These are phyloP conservation scores for Pugionium cornutum DNA, from an alignment of 345 rosid species.

Conservation along the genomic window DNA sequence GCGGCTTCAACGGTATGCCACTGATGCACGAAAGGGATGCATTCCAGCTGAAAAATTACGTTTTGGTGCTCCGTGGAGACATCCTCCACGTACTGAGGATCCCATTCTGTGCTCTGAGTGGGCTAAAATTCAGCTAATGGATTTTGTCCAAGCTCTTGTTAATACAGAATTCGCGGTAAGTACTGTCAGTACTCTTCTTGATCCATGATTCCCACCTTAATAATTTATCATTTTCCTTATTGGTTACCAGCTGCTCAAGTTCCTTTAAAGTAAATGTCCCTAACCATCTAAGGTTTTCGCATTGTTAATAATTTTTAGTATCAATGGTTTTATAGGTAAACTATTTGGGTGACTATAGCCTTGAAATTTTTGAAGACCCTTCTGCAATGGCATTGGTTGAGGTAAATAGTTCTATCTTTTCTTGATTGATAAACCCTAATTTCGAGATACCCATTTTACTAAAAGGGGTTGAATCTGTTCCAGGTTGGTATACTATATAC, in stretches of 20 bases:
- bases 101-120: slow-evolving; percentile 47
- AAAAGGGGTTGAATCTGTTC: slow-evolving; percentile 19
- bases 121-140: slow-evolving; percentile 96
- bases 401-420: slow-evolving; percentile 45
- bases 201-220: no score
- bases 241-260: no score
- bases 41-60: slow-evolving; percentile 63
- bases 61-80: slow-evolving; percentile 96
- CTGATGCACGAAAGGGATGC: slow-evolving; percentile 63
- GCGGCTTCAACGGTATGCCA: slow-evolving; percentile 66
- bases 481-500: slow-evolving; percentile 89
- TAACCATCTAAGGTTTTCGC: background rate
- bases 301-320: background rate
- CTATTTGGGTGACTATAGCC: slow-evolving; percentile 84
- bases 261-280: no score
- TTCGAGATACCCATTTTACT: background rate
- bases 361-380: slow-evolving; percentile 88
- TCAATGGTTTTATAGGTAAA: slow-evolving; percentile 53
- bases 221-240: no score
- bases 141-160: slow-evolving; percentile 75
- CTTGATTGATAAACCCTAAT: background rate
- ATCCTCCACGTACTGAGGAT: slow-evolving; percentile 64
- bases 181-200: slow-evolving; percentile 42
- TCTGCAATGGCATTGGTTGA: slow-evolving; percentile 76
- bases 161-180: slow-evolving; percentile 76